A percentile compares a stretch with the other conserved stretches of the same genome.
Evolutionary conservation across 2,329 filamentous ascomycete species (phyloP).

Genomic region (Cercospora sesami): DNA sequence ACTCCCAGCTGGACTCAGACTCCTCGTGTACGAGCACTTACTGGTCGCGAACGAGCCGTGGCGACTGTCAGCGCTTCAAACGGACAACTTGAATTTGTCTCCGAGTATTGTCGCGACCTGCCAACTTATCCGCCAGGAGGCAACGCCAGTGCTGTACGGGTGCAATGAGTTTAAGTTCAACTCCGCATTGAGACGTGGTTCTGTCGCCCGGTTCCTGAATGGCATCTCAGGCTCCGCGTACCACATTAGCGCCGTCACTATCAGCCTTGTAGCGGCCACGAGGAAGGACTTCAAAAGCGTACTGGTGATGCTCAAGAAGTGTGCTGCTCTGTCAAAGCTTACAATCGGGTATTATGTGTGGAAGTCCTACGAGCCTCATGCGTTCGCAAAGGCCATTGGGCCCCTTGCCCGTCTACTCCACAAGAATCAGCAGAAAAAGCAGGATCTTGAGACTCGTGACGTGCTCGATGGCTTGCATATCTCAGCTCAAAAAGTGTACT

Average conservation of each 20-base stretch:
- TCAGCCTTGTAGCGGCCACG: background rate
- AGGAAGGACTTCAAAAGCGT: background rate
- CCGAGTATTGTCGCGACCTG: background rate
- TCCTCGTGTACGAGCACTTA: background rate
- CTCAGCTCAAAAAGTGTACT: too few species aligned
- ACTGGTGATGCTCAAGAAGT: background rate
- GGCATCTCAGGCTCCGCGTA: background rate
- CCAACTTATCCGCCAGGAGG: background rate
- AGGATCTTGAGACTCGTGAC: background rate
- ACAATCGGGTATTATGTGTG: background rate
- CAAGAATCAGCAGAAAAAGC: background rate
- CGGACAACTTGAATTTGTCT: background rate
- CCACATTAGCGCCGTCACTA: background rate
- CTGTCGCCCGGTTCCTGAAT: background rate
- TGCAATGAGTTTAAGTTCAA: background rate
- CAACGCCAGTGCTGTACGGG: background rate
- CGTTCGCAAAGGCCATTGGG: background rate
- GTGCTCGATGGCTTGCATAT: background rate
- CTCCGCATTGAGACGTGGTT: too few species aligned
- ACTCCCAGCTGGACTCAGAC: background rate
- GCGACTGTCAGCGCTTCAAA: background rate
- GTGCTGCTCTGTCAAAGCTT: background rate
- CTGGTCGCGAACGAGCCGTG: background rate
- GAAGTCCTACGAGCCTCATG: too few species aligned
- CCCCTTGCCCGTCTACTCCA: background rate